These are phyloP conservation scores for Collybiopsis confluens DNA, from an alignment of 768 basidiomycete genomes.

Conservation along the genomic window DNA sequence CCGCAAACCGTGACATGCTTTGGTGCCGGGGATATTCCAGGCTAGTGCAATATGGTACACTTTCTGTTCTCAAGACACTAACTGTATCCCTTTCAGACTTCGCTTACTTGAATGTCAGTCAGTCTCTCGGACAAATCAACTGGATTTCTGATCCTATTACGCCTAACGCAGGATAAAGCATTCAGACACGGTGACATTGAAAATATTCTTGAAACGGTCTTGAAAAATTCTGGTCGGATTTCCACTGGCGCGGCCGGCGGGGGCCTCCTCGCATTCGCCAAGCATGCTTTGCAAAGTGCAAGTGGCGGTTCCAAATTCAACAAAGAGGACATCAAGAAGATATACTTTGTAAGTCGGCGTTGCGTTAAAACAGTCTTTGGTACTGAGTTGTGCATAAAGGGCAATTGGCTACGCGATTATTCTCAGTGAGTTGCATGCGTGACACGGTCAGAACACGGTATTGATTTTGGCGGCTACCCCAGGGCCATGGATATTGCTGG, in stretches of 20 bases:
- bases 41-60: no score
- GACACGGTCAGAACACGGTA: no score
- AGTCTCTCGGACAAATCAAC: not conserved
- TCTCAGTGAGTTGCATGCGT: conserved; percentile 40
- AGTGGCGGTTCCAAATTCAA: conserved; percentile 56
- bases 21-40: conserved; percentile 68
- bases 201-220: conserved; percentile 55
- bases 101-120: conserved; percentile 55
- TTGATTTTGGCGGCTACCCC: no score
- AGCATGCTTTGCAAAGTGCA: conserved; percentile 38
- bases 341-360: conserved; percentile 50
- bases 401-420: conserved; percentile 71
- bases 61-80: no score
- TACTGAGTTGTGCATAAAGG: conserved; percentile 26
- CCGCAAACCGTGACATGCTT: conserved; percentile 46
- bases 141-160: not conserved
- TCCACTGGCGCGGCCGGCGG: conserved; percentile 37
- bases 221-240: conserved; percentile 52
- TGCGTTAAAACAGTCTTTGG: not conserved
- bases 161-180: conserved; percentile 47
- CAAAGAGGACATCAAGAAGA: conserved; percentile 62
- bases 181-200: conserved; percentile 79
- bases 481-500: conserved; percentile 75
- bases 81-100: no score
- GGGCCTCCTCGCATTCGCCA: conserved; percentile 49